These are phyloP conservation scores for Pseudodiploospora longispora DNA, from an alignment of 2,329 filamentous ascomycete species.

Conservation along the genomic window DNA sequence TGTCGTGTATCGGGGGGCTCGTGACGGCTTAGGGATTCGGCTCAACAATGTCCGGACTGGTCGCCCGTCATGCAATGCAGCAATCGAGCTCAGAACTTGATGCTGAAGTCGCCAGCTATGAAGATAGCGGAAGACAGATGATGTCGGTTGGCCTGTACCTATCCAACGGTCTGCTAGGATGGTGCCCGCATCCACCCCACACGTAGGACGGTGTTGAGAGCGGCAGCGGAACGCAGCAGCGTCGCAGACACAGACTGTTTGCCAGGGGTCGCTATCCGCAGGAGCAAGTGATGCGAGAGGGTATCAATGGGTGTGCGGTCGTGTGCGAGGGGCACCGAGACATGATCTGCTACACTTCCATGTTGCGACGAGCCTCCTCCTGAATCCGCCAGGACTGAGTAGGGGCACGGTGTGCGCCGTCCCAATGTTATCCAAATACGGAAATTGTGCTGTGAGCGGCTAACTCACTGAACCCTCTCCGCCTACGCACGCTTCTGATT, in stretches of 20 bases:
- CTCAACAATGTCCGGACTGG: too few species aligned
- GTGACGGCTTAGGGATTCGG: too few species aligned
- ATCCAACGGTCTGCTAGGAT: background rate
- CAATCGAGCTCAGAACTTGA: too few species aligned
- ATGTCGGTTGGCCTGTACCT: too few species aligned
- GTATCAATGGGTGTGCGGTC: constrained; percentile 6
- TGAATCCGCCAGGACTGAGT: constrained; percentile 2
- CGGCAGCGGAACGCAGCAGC: background rate
- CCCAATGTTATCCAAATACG: constrained; percentile 5
- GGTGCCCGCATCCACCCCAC: constrained; percentile 2
- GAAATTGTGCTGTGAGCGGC: constrained; percentile 8
- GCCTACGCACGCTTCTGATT: background rate
- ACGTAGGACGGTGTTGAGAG: background rate
- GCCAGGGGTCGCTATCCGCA: constrained; percentile 5
- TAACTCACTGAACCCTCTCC: background rate
- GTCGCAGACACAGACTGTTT: constrained; percentile 4
- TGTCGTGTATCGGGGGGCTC: too few species aligned
- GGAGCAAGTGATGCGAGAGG: constrained; percentile 2
- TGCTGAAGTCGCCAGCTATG: too few species aligned
- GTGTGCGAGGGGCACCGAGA: constrained; percentile 22
- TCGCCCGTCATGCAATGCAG: too few species aligned
- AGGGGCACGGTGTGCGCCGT: constrained; percentile 3
- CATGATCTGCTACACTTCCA: constrained; percentile 27
- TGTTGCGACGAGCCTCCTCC: constrained; percentile 3
- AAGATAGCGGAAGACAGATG: too few species aligned